These are phyloP conservation scores for Tremellales sp. DNA, from an alignment of 1,284 basidiomycete species.

Conservation along the genomic window DNA sequence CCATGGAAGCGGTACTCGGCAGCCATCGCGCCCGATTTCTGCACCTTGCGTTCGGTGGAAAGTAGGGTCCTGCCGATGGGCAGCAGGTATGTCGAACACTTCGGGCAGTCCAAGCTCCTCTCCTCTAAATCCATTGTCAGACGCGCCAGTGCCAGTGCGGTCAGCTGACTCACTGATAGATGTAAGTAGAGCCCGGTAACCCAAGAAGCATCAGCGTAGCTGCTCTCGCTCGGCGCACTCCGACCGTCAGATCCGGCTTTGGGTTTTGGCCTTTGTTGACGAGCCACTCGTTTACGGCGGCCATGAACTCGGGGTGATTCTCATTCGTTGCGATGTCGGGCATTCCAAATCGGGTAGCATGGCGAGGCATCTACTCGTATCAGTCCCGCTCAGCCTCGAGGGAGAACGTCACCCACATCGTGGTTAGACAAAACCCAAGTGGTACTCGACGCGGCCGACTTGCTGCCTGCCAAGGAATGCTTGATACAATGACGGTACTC, in stretches of 20 bases:
- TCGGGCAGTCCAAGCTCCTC: conserved; percentile 44
- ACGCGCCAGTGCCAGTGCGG: background rate
- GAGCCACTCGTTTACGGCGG: conserved; percentile 15
- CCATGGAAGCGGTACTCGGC: conserved; percentile 39
- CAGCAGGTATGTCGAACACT: conserved; percentile 31
- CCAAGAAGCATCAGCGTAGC: conserved; percentile 12
- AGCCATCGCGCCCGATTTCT: conserved; percentile 39
- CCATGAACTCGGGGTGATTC: conserved; percentile 3
- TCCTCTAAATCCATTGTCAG: conserved; percentile 20
- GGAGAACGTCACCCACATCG: conserved; percentile 6
- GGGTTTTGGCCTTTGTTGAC: conserved; percentile 15
- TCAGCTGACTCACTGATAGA: conserved; percentile 10
- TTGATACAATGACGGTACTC: conserved; percentile 23
- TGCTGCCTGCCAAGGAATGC: conserved; percentile 21
- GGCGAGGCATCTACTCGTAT: conserved; percentile 15
- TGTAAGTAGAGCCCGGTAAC: conserved; percentile 13
- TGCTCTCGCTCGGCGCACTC: conserved; percentile 16
- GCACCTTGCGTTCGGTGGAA: conserved; percentile 34
- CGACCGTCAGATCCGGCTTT: conserved; percentile 17
- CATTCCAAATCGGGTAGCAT: conserved; percentile 9
- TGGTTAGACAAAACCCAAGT: conserved; percentile 17
- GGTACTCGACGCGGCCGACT: conserved; percentile 17
- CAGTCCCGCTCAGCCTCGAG: background rate
- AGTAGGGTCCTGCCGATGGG: conserved; percentile 37
- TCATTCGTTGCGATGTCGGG: background rate